Base-by-base conservation (phyloP, 2,329 filamentous ascomycete species). In the Botryotinia globosa region DNA sequence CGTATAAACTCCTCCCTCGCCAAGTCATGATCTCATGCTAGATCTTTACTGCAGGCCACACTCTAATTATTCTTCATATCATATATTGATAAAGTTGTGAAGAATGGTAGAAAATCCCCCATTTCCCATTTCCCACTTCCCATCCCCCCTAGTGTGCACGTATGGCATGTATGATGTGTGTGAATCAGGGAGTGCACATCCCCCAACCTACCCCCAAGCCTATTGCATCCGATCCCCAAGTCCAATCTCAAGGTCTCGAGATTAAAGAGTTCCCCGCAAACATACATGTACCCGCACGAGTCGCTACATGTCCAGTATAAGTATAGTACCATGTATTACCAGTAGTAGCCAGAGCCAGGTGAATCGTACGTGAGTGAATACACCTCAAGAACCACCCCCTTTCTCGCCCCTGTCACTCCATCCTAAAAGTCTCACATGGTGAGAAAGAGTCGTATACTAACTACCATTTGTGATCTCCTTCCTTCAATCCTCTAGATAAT, bases 121-220 rank as follows among this genome's bases (percentile, higher is more conserved):
- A 54, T 59, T 37, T n/a, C 22, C 22, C 58, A 9, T 1, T 37
- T 61, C 58, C 20, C 58, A 8, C 6, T 37, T 61, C 58, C 22
- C n/a, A 4, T n/a, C 25, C 14, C 25, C 14, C 59, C 59, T 39
- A n/a, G 34, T 39, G 34, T n/a, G 22, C 34, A n/a, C 58, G 37
- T 34, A n/a, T 62, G 14, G 25, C 59, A 62, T 37, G 25, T 44
- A n/a, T 44, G 25, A 62, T 37, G 25, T 44, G 37, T 44, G 25
- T 44, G 61, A 63, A 63, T 63, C 61, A 63, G 37, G 59, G 37
- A 42, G n/a, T 37, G 39, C 51, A 56, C 51, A 56, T 56, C n/a
- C 51, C 51, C 51, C 51, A 56, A 29, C 51, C 18, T 56, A 4
- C n/a, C n/a, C n/a, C 51, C 61, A 63, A 61, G 32, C 22, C 22